These are phyloP conservation scores for Poa annua DNA, from an alignment of 176 grass and related monocot genomes.

Conservation along the genomic window DNA sequence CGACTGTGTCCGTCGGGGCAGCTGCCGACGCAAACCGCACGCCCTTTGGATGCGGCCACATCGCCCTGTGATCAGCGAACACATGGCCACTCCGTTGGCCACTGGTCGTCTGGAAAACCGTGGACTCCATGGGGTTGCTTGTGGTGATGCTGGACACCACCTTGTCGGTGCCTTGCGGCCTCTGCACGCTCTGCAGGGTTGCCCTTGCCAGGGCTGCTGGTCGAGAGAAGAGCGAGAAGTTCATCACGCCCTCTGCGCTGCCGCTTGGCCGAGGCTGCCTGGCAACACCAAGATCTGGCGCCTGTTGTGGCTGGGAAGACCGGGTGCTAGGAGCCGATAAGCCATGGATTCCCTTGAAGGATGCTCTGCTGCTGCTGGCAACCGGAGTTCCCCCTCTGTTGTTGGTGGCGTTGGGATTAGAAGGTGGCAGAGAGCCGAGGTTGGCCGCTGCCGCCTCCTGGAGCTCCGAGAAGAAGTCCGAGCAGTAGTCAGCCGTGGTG, in stretches of 20 bases:
- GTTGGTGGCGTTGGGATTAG: constrained; percentile 39
- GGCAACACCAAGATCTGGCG: not conserved
- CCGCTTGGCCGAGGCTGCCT: constrained; percentile 42
- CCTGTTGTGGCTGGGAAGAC: constrained; percentile 40
- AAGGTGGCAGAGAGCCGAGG: constrained; percentile 32
- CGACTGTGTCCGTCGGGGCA: not conserved
- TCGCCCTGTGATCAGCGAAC: constrained; percentile 31
- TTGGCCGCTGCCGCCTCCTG: constrained; percentile 37
- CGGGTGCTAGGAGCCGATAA: constrained; percentile 16
- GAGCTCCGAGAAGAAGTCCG: constrained; percentile 59
- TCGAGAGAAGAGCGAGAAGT: constrained; percentile 60
- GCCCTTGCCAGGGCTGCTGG: constrained; percentile 52
- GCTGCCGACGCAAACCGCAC: constrained; percentile 33
- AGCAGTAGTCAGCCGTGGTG: constrained; percentile 30
- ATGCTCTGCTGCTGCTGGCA: constrained; percentile 27
- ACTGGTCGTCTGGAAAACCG: constrained; percentile 33
- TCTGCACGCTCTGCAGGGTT: constrained; percentile 49
- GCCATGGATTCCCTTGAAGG: constrained; percentile 37
- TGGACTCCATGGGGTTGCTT: constrained; percentile 46
- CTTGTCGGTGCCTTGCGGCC: constrained; percentile 53
- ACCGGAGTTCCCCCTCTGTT: not conserved
- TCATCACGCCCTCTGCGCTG: constrained; percentile 43
- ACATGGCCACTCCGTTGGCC: not conserved
- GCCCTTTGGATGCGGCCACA: constrained; percentile 39
- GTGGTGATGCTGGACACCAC: constrained; percentile 35